Percentiles rank a stretch among this genome's conserved stretches.
Conservation (phyloP, 108 stramenopile species). For the Skeletonema costatum region DNA sequence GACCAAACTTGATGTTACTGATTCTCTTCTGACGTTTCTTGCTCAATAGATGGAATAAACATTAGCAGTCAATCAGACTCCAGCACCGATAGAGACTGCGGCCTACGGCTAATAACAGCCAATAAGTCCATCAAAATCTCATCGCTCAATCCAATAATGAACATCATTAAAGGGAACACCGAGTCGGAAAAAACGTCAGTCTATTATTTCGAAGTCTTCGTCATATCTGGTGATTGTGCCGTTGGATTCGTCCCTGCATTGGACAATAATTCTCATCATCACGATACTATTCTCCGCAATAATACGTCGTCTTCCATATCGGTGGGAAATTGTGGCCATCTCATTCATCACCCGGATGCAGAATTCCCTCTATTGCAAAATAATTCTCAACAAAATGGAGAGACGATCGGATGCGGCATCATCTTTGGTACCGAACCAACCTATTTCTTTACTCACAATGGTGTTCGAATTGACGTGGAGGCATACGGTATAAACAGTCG, state of each 20-base stretch:
- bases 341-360: neutral
- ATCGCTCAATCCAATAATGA: neutral
- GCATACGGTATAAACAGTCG: neutral
- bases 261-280: neutral
- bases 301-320: neutral
- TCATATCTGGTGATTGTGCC: neutral
- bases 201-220: neutral
- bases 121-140: slow-evolving; percentile 1
- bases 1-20: too few species aligned
- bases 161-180: neutral
- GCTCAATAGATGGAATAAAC: neutral
- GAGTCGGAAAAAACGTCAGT: neutral
- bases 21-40: neutral
- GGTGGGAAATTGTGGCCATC: neutral
- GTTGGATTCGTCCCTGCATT: slow-evolving; percentile 5
- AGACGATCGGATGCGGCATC: neutral
- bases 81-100: neutral
- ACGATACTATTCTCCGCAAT: neutral
- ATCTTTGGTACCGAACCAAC: neutral
- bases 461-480: neutral
- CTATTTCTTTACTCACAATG: neutral
- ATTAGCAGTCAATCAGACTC: neutral
- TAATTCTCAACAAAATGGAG: neutral
- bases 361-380: neutral
- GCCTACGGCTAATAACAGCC: neutral